phyloP scores from a whole-genome alignment of 306 rosid genomes.

The Quercus aquifolioides region DNA sequence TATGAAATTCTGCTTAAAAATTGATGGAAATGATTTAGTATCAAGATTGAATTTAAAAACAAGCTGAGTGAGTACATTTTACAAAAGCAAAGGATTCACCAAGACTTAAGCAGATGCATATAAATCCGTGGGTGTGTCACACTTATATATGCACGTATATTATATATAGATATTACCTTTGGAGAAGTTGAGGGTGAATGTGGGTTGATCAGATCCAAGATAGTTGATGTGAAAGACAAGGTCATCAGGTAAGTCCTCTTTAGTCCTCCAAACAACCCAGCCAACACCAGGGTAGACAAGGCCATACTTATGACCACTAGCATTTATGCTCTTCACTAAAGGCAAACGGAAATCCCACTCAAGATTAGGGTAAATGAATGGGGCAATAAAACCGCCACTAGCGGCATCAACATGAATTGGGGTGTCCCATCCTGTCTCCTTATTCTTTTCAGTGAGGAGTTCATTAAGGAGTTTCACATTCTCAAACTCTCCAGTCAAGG shows the following conservation, averaged over 20 bases:
- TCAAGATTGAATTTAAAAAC: not conserved
- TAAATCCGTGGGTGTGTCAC: not conserved
- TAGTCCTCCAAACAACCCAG: conserved; percentile 57
- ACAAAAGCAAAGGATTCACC: not conserved
- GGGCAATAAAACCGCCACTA: conserved; percentile 57
- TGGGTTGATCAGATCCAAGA: conserved; percentile 61
- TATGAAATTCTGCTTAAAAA: not conserved
- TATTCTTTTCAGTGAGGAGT: conserved; percentile 62
- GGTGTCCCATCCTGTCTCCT: conserved; percentile 67
- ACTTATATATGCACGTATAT: too few species aligned
- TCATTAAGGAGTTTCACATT: conserved; percentile 78
- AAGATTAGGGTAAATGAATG: conserved; percentile 44
- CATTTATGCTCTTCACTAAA: conserved; percentile 52
- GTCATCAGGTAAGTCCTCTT: conserved; percentile 51
- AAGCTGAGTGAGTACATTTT: not conserved
- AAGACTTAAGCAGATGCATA: not conserved
- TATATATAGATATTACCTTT: conserved; percentile 26
- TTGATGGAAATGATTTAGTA: not conserved
- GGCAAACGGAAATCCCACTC: conserved; percentile 57
- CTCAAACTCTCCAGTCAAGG: conserved; percentile 87
- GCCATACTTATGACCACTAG: conserved; percentile 58
- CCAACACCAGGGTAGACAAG: conserved; percentile 59
- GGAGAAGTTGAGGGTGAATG: conserved; percentile 62
- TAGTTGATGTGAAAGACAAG: conserved; percentile 54
- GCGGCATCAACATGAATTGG: conserved; percentile 61